These are phyloP conservation scores for Gaultheria prostrata DNA, from an alignment of 148 eudicot species.

Conservation along the genomic window DNA sequence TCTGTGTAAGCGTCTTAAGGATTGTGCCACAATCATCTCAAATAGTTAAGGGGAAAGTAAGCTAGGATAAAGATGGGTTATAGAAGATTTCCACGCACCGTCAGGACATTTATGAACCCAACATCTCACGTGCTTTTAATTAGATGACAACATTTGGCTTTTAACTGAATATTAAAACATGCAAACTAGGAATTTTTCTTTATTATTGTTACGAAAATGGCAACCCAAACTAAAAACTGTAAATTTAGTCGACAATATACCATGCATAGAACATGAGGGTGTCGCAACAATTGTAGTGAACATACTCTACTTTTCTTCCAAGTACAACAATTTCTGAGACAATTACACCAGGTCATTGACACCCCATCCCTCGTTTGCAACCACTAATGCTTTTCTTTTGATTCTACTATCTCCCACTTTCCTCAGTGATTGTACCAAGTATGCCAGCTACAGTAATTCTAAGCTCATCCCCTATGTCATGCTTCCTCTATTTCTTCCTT, in stretches of 20 bases:
- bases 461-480: background rate
- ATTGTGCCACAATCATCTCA: background rate
- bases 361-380: background rate
- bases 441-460: background rate
- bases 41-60: background rate
- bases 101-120: background rate
- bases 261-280: background rate
- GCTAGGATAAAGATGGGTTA: background rate
- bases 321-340: slow-evolving; percentile 1
- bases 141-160: background rate
- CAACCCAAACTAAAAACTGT: background rate
- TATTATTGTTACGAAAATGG: background rate
- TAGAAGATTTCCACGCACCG: background rate
- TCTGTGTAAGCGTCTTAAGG: background rate
- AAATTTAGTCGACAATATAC: background rate
- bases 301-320: background rate
- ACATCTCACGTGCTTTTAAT: background rate
- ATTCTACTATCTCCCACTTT: background rate
- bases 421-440: background rate
- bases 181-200: background rate
- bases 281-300: background rate
- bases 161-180: background rate
- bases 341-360: background rate
- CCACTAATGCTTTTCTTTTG: background rate
- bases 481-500: background rate